Conservation (phyloP, 2,329 filamentous ascomycete species). For the Colletotrichum truncatum region DNA sequence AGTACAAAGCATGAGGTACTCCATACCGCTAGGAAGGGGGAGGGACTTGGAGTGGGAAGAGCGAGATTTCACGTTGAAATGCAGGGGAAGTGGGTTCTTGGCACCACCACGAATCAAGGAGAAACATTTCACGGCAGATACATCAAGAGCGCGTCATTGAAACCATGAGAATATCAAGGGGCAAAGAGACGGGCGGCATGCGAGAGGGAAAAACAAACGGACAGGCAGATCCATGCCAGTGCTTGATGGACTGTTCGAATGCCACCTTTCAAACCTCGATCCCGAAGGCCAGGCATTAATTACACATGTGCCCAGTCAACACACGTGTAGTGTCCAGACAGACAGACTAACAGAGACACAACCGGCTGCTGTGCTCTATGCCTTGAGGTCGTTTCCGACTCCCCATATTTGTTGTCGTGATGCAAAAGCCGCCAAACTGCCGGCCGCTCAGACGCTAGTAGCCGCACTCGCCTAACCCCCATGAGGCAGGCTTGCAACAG, state of each 20-base stretch:
- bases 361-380: too few species aligned
- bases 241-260: neutral
- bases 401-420: neutral
- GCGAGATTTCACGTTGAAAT: constrained; percentile 18
- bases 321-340: too few species aligned
- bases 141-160: neutral
- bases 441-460: constrained; percentile 8
- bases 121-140: neutral
- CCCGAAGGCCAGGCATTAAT: neutral
- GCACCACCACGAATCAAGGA: constrained; percentile 12
- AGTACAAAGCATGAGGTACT: neutral
- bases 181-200: constrained; percentile 5
- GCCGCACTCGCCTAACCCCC: neutral
- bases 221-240: constrained; percentile 26
- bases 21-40: neutral
- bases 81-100: constrained; percentile 27
- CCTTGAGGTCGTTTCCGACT: neutral
- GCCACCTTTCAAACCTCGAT: neutral
- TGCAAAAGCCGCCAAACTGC: neutral
- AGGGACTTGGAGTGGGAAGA: neutral
- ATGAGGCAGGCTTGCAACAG: neutral
- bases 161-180: neutral
- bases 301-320: neutral
- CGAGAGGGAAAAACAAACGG: neutral
- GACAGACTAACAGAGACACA: too few species aligned